phyloP scores from a whole-genome alignment of 1,139 yeast species.

The Yamadazyma blattariae region DNA sequence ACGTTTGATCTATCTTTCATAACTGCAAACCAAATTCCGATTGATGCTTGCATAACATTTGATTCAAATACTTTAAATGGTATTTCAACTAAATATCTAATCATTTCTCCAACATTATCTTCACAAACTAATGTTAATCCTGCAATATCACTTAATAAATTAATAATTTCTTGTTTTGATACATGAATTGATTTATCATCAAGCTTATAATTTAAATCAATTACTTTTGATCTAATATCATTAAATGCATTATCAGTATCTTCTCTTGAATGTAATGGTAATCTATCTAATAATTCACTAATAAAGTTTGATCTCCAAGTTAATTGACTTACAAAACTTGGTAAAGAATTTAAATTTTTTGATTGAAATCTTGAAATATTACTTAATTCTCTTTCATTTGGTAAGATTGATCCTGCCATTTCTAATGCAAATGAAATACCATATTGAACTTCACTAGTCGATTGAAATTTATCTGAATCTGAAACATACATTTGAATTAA shows the following conservation, averaged over 20 bases:
- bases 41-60: conserved; percentile 61
- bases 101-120: conserved; percentile 47
- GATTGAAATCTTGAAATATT: conserved; percentile 26
- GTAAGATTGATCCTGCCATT: conserved; percentile 72
- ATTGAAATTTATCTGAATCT: conserved; percentile 32
- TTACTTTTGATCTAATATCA: conserved; percentile 15
- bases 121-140: conserved; percentile 49
- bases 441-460: conserved; percentile 48
- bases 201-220: conserved; percentile 13
- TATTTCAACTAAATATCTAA: conserved; percentile 59
- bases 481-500: conserved; percentile 72
- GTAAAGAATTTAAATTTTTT: conserved; percentile 53
- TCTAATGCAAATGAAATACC: conserved; percentile 91
- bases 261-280: conserved; percentile 30
- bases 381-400: conserved; percentile 59
- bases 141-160: conserved; percentile 47
- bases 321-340: conserved; percentile 75
- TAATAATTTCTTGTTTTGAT: conserved; percentile 31
- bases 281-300: conserved; percentile 36
- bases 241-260: conserved; percentile 30
- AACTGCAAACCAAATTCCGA: conserved; percentile 77
- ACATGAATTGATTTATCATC: conserved; percentile 13
- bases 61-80: conserved; percentile 71
- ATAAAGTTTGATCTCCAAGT: conserved; percentile 64
- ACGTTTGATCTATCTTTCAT: conserved; percentile 63